Conservation (phyloP, 352 stramenopile genomes). For the Halophytophthora batemanensis region DNA sequence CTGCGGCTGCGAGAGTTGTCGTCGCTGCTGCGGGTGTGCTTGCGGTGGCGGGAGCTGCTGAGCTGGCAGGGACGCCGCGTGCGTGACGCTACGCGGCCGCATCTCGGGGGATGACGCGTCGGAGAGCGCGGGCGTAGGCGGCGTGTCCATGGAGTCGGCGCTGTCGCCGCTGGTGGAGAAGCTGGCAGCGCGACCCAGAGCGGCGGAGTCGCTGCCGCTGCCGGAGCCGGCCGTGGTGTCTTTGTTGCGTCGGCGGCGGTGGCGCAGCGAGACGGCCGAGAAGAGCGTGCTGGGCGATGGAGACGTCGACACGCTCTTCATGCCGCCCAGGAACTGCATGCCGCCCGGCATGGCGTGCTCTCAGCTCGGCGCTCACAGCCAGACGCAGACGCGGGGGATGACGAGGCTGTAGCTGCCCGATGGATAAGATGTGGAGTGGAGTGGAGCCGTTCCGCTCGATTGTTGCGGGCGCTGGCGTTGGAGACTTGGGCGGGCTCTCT, state of each 20-base stretch:
- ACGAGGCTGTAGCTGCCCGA: too few species aligned
- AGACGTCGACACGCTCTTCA: slow-evolving; percentile 30
- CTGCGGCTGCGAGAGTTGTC: slow-evolving; percentile 7
- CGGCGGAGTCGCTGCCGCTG: slow-evolving; percentile 9
- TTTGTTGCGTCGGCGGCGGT: slow-evolving; percentile 12
- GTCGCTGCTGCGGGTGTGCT: not conserved
- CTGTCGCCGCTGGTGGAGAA: slow-evolving; percentile 20
- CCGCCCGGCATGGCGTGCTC: not conserved
- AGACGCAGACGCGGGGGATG: too few species aligned
- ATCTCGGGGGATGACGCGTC: slow-evolving; percentile 4
- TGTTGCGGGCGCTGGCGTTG: too few species aligned
- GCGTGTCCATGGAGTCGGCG: slow-evolving; percentile 12
- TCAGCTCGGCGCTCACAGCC: too few species aligned
- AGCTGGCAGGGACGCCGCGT: not conserved
- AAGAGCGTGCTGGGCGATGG: slow-evolving; percentile 27
- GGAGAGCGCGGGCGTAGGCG: not conserved
- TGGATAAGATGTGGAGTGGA: too few species aligned
- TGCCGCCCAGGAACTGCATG: slow-evolving; percentile 29
- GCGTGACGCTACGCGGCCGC: slow-evolving; percentile 11
- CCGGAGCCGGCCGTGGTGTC: slow-evolving; percentile 4
- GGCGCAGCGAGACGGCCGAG: slow-evolving; percentile 30
- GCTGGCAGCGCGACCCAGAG: slow-evolving; percentile 12
- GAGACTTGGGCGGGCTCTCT: too few species aligned
- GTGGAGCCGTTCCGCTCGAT: too few species aligned
- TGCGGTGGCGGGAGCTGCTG: slow-evolving; percentile 5